These are phyloP conservation scores for Tetradesmus obliquus DNA, from an alignment of 139 green algal species.

Conservation along the genomic window DNA sequence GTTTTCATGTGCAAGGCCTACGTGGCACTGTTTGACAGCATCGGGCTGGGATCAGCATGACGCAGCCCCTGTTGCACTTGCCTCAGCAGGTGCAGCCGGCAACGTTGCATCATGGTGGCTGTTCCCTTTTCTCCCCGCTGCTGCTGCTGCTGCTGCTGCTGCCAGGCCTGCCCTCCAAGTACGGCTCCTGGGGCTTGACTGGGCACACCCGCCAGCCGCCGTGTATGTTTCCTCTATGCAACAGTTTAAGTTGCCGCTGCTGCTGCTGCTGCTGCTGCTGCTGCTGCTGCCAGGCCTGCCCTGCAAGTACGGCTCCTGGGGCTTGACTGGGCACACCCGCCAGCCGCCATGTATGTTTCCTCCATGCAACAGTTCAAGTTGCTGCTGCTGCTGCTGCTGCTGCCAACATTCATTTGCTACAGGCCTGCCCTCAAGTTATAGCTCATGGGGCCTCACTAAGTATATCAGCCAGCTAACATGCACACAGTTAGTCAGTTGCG, in stretches of 20 bases:
- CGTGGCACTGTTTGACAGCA: neutral
- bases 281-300: neutral
- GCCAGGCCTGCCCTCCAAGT: neutral
- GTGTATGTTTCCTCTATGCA: neutral
- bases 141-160: no score
- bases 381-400: no score
- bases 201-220: no score
- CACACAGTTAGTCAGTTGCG: no score
- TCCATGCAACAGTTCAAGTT: no score
- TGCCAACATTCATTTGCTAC: no score
- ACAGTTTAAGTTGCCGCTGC: no score
- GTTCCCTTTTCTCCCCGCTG: neutral
- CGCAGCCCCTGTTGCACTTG: constrained; percentile 9
- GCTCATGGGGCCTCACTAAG: no score
- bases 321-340: constrained; percentile 20
- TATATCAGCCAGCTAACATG: no score
- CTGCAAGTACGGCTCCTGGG: constrained; percentile 20
- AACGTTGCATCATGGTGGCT: no score
- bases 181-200: neutral
- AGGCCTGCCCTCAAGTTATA: no score
- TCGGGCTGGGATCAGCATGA: neutral
- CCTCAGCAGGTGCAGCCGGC: neutral
- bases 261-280: neutral
- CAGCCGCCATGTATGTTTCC: neutral
- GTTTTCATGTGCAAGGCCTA: neutral